A percentile compares a stretch with the other conserved stretches of the same genome.
Evolutionary conservation across 345 rosid species (phyloP).

Genomic region (Populus tremula): DNA sequence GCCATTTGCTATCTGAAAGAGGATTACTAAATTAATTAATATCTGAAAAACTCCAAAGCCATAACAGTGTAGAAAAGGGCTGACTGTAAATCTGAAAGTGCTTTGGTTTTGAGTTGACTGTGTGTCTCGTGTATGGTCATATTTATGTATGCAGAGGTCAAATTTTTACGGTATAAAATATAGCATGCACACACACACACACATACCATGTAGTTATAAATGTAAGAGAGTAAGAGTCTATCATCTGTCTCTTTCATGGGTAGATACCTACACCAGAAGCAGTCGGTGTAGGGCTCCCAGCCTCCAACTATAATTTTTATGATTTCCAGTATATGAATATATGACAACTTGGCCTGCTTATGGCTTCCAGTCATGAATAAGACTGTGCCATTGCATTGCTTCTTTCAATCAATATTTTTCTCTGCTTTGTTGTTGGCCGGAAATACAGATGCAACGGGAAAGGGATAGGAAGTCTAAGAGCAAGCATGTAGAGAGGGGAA

Average conservation of each 20-base stretch:
- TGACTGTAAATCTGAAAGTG: background rate
- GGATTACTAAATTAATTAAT: background rate
- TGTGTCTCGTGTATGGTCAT: background rate
- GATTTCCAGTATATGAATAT: conserved; percentile 1
- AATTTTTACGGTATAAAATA: background rate
- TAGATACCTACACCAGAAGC: background rate
- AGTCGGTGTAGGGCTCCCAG: background rate
- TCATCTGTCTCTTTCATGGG: background rate
- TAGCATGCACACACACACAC: no score
- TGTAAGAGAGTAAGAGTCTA: background rate
- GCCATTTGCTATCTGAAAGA: conserved; percentile 4
- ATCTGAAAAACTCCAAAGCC: background rate
- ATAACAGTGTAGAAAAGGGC: background rate
- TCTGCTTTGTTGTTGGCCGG: background rate
- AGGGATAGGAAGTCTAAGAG: background rate
- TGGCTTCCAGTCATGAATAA: background rate
- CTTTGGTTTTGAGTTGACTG: background rate
- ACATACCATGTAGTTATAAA: no score
- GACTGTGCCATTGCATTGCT: background rate
- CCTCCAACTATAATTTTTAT: background rate
- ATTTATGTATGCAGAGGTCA: background rate
- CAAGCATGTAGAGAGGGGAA: no score
- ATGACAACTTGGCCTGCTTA: conserved; percentile 9
- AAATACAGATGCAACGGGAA: background rate
- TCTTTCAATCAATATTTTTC: background rate